Evolutionary conservation across 2,329 filamentous ascomycete genomes (phyloP).

Genomic region (Nemania bipapillata): DNA sequence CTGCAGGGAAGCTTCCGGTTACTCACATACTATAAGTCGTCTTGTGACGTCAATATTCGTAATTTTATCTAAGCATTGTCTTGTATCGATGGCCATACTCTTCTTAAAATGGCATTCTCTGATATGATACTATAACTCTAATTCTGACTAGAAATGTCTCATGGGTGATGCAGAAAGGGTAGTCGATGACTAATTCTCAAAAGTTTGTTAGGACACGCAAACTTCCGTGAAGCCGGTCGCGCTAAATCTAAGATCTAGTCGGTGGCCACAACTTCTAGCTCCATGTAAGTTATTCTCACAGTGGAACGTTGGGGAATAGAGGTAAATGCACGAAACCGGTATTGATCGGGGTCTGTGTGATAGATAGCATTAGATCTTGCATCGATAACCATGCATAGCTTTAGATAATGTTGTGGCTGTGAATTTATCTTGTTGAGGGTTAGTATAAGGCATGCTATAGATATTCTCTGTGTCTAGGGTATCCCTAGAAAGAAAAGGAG

Average conservation of each 20-base stretch:
- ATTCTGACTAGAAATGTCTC: neutral
- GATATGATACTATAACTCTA: neutral
- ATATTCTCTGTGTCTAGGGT: constrained; percentile 9
- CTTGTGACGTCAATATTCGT: neutral
- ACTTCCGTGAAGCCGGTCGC: neutral
- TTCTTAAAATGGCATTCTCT: neutral
- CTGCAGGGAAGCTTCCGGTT: neutral
- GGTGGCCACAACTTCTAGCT: neutral
- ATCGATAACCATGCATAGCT: constrained; percentile 20
- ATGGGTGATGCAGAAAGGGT: neutral
- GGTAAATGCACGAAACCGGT: constrained; percentile 13
- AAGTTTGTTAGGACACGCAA: neutral
- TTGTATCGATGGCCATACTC: neutral
- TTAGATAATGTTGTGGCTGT: constrained; percentile 6
- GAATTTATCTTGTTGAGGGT: neutral
- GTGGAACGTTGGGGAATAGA: constrained; percentile 11
- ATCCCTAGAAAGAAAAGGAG: no score
- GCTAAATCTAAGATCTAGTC: constrained; percentile 2
- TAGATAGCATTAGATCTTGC: constrained; percentile 33
- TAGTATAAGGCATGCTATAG: constrained; percentile 8
- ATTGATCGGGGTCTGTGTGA: constrained; percentile 26
- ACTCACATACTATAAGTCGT: neutral
- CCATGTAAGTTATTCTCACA: constrained; percentile 3
- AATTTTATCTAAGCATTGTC: neutral
- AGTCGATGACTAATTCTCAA: neutral